Base-by-base conservation (phyloP, 805 yeast genomes). In the Nakazawaea sp. region DNA sequence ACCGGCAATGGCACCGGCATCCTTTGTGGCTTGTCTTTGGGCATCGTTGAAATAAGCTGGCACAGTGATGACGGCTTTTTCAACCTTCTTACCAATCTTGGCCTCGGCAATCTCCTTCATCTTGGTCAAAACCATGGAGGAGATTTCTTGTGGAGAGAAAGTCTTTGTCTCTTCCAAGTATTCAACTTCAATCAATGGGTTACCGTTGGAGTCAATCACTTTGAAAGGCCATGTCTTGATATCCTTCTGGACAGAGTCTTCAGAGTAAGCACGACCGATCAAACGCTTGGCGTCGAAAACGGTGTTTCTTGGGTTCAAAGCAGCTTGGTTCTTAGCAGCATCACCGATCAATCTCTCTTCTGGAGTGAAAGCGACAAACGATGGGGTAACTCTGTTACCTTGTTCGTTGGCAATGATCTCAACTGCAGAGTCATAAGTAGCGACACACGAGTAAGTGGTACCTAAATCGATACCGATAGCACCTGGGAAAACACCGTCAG, bases 401-500 rank as follows among this genome's bases (percentile, higher is more conserved):
- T 79, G 86, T 66, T 79, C 87, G 68, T 79, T 79, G 59, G 86
- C 85, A 66, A 79, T 77, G 60, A 79, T 79, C 62, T 79, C 86
- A 58, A 79, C 87, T 62, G 79, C 79, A 51, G 78, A 71, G 64
- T 78, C 81, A 72, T 74, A 79, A 59, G 80, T 78, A 64, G 85
- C 86, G 56, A 79, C 86, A 78, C 86, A 79, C 44, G 86, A 79
- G 58, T 61, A 61, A 52, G 87, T 80, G 57, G 95, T 85, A 78
- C 95, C 95, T 70, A 85, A 75, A 77, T 89, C 97, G 81, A 90
- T 90, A 82, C 98, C 98, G 66, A 87, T 84, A 70, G 92, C 92
- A 83, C 97, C 97, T 80, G 89, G 92, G 82, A 84, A 88, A 75
- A 88, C 92, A 82, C 96, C 96, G 78, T 88, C 96, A 81, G 89